Base-by-base conservation (phyloP, 2,329 filamentous ascomycete species). In the Colletotrichum spinosum region DNA sequence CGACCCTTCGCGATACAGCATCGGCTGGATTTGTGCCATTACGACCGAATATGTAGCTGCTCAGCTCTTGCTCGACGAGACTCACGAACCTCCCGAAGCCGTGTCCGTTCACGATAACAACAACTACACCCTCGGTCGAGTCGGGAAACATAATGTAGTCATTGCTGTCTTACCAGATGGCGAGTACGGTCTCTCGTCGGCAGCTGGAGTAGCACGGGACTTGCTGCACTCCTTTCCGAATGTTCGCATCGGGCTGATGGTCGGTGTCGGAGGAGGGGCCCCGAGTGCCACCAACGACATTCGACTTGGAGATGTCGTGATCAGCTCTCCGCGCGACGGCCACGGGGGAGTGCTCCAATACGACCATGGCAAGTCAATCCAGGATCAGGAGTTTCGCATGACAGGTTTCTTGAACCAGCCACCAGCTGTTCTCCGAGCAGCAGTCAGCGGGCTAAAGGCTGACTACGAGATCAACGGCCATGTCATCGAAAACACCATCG, bases 271-370 rank as follows among this genome's bases (percentile, higher is more conserved):
- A 0, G 77, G 78, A 2, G 78, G 77, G 3, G 76, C 71, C 0
- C 78, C 78, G 64, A 81, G 6, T 55, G 0, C 4, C 2, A 63
- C 72, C 13, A 60, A 74, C 13, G 77, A 81, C n/a, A 73, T 80
- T 1, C 73, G 77, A 3, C 81, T 54, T 0, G 44, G 44, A 6
- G 25, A 52, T 15, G 35, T 61, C 3, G 58, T 61, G 1, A 48
- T 62, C 6, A 61, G 64, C 8, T 55, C 37, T 12, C 38, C 55
- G 2, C 13, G 38, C 1, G 44, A 46, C 0, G 46, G 48, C 0
- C 6, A 48, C 1, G 53, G 57, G 1, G 68, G 61, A 2, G 59
- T 68, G 1, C 45, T 68, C 4, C 52, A 68, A 8, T 69, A 69
- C 42, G 65, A 69, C 13, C 67, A 57, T n/a, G 59, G 65, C 8